Base-by-base conservation (phyloP, 1,284 basidiomycete genomes). In the Rhodotorula mucilaginosa region DNA sequence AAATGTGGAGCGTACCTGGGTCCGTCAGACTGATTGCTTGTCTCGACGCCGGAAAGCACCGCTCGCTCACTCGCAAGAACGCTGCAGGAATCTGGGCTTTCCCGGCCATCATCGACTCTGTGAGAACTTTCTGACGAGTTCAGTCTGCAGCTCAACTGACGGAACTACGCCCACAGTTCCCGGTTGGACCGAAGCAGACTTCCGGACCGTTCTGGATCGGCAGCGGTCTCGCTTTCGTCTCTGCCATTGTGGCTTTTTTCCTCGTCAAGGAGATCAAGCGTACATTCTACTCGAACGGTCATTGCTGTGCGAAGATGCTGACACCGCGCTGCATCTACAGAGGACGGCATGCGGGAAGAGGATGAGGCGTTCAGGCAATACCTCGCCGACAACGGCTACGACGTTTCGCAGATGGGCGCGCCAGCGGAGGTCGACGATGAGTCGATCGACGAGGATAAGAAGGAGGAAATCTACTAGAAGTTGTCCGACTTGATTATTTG, bases 201-300 rank as follows among this genome's bases (percentile, higher is more conserved):
- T 57, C 51, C 1, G 74, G 79, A n/a, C 75, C 79, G 64, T 80
- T 84, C 79, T 77, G 81, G 79, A 75, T 74, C 65, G 67, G 69
- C 0, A 31, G 23, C 0, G 73, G 72, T 13, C 44, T 71, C 2
- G 93, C 92, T 12, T 78, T 95, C 62, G 76, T 94, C 67, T 91
- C 90, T 68, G 92, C 93, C 1, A 29, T 88, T 12, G 82, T 93
- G 76, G 89, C 89, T 0, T 85, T 88, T 76, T 80, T 91, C 81
- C 88, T 92, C 81, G 87, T 97, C 79, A 85, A 84, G 57, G 89
- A 91, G 57, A 85, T 95, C 68, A 83, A 84, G 26, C 85, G 60
- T 61, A 47, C 47, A 26, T 48, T 5, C 5, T 15, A 3, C 4
- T n/a, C 87, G 60, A 92, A 94, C 81, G 92, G 95, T 34, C 34